These are phyloP conservation scores for Spinacia oleracea DNA, from an alignment of 179 eudicot species.

Conservation along the genomic window DNA sequence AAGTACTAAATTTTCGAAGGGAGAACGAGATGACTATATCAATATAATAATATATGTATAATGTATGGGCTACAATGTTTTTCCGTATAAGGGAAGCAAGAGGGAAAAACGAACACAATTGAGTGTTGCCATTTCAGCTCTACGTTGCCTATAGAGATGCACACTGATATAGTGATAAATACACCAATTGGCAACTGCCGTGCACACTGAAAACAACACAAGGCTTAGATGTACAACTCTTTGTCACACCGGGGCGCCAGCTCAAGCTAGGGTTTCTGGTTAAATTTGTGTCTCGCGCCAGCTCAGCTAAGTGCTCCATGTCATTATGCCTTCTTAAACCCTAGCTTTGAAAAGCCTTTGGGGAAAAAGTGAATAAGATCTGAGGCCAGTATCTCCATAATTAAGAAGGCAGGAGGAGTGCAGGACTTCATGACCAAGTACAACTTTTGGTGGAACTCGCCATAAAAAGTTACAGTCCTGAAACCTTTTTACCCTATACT, in stretches of 20 bases:
- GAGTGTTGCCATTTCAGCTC: neutral
- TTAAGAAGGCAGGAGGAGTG: neutral
- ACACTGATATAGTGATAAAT: neutral
- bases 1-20: too few relatives aligned
- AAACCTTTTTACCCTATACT: neutral
- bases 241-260: neutral
- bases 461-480: neutral
- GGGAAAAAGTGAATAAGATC: neutral
- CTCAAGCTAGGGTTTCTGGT: neutral
- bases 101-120: too few relatives aligned
- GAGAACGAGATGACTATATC: too few relatives aligned
- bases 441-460: neutral
- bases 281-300: neutral
- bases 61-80: too few relatives aligned
- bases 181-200: neutral
- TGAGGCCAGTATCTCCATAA: constrained; percentile 1
- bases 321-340: neutral
- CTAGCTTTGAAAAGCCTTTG: neutral
- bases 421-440: neutral
- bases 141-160: neutral
- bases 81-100: too few relatives aligned
- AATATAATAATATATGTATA: too few relatives aligned
- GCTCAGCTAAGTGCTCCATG: neutral
- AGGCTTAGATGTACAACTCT: neutral
- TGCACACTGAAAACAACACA: neutral